Conservation (phyloP, 306 rosid species). For the Vigna trinervia region DNA sequence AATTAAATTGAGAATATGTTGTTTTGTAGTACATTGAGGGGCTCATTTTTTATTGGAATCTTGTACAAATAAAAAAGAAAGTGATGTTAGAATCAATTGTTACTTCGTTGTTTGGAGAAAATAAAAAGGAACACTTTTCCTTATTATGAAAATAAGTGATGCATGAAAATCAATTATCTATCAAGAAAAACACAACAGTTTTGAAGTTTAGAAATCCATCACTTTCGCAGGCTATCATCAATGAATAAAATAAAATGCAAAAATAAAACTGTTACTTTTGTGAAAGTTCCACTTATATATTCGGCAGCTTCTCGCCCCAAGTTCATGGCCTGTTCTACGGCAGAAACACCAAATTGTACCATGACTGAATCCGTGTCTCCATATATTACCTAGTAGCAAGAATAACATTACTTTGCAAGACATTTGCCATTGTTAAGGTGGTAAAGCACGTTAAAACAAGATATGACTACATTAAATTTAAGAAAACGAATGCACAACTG, state of each 20-base stretch:
- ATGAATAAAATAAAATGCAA: neutral
- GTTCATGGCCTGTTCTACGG: conserved; percentile 82
- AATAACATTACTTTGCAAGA: conserved; percentile 34
- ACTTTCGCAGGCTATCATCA: neutral
- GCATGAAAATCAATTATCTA: neutral
- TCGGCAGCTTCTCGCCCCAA: conserved; percentile 98
- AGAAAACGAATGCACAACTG: conserved; percentile 8
- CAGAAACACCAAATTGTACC: conserved; percentile 92
- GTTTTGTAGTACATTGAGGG: neutral
- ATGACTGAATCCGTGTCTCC: conserved; percentile 98
- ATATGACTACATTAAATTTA: neutral
- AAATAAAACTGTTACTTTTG: conserved; percentile 56
- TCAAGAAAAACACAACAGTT: conserved; percentile 12
- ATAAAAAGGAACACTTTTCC: neutral
- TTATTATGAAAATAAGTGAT: neutral
- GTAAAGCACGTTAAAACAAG: conserved; percentile 17
- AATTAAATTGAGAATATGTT: neutral
- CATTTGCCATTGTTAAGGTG: conserved; percentile 26
- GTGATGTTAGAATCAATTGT: neutral
- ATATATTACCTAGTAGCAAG: conserved; percentile 76
- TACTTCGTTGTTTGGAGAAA: conserved; percentile 14
- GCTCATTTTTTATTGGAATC: conserved; percentile 3
- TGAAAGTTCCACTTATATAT: conserved; percentile 82
- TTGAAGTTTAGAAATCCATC: conserved; percentile 21
- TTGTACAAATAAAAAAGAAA: neutral